Base-by-base conservation (phyloP, 768 basidiomycete genomes). In the Suillus hirtellus region DNA sequence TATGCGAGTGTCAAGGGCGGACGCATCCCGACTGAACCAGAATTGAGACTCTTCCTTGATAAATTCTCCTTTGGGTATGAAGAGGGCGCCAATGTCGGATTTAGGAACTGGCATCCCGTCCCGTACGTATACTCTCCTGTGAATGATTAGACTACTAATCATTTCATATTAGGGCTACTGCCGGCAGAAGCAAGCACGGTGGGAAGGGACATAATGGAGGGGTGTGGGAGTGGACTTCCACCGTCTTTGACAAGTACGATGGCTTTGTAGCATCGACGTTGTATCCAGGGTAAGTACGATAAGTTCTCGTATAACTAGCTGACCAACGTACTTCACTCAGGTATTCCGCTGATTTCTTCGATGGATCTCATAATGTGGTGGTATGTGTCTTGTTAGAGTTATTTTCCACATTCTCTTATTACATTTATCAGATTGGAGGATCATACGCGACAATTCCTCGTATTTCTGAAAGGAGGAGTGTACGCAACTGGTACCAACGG, bases 221-320 rank as follows among this genome's bases (percentile, higher is more conserved):
- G 6, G 90, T 97, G 17, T 99, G 96, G 95, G 95, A 98, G 79
- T 99, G 96, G 96, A 97, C 96, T 0, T 90, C 89, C 21, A 95
- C 95, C 17, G 67, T 82, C 35, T 83, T 96, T 52, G 88, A 87
- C 24, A 80, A 78, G 34, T 80, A 86, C 65, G 87, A 93, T 2
- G 95, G 93, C 0, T 99, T 89, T 72, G 80, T 80, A 52, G 80
- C 87, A 10, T 95, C 92, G 1, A 75, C 75, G 42, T 71, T 96
- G 56, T 99, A 99, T 73, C 97, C 97, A 31, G 97, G 94, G 80
- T 95, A 78, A 65, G 78, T 65, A 47, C 19, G 12, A 17, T 4
- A 17, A 34, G 65, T 40, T 42, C 4, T 38, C 3, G 6, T 27
- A 56, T 19, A 52, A 35, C 53, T 35, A 10, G 59, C 24, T 55